A percentile compares a stretch with the other conserved stretches of the same genome.
Evolutionary conservation across 306 rosid genomes (phyloP).

Genomic region (Citrullus colocynthis): DNA sequence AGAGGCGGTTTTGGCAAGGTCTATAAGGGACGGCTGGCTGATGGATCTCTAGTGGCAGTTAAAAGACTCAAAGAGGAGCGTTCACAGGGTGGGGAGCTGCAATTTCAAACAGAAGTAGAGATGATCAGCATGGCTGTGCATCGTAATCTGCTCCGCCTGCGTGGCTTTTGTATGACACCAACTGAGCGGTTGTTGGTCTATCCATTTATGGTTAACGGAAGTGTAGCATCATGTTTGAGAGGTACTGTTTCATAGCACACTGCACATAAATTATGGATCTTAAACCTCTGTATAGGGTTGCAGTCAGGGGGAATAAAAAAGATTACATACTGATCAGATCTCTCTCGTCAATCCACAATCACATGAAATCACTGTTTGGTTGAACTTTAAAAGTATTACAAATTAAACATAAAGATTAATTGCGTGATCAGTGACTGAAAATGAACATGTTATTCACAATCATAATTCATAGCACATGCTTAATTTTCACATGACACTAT

Average conservation of each 20-base stretch:
- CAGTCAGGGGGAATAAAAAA: background rate
- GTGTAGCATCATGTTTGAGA: conserved; percentile 93
- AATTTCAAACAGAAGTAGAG: conserved; percentile 92
- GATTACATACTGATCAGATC: background rate
- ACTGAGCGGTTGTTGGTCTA: conserved; percentile 92
- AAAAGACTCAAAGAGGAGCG: conserved; percentile 91
- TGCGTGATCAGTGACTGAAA: background rate
- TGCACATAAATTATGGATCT: background rate
- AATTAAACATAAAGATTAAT: background rate
- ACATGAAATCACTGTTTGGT: background rate
- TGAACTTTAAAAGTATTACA: background rate
- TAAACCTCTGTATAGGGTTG: background rate
- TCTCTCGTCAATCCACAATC: background rate
- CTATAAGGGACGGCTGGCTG: conserved; percentile 88
- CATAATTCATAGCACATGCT: background rate
- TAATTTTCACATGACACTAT: background rate
- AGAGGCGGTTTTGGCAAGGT: conserved; percentile 97
- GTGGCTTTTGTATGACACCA: conserved; percentile 95
- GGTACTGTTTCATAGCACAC: conserved; percentile 25
- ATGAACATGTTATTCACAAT: background rate
- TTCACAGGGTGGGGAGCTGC: conserved; percentile 79
- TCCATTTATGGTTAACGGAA: conserved; percentile 86
- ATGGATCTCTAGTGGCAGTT: conserved; percentile 83
- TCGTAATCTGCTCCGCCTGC: conserved; percentile 83
- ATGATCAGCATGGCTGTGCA: conserved; percentile 98